Evolutionary conservation across 192 early-diverging fungal genomes (phyloP), one percentile per base, ranked within the genome.

Genomic region (Diversispora epigaea): DNA sequence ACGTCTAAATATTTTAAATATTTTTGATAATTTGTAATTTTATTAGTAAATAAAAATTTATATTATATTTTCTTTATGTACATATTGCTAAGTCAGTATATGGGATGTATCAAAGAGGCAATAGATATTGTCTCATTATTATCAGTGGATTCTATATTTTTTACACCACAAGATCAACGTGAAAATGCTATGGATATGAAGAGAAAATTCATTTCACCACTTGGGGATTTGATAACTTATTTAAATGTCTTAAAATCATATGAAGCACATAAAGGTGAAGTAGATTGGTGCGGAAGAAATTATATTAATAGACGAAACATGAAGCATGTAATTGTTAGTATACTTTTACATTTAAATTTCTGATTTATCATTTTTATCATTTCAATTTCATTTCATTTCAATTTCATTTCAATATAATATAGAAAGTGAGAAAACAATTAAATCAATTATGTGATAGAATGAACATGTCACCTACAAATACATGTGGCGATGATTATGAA

Each of bases 161-260:
- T 89, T 58, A 84, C 90, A 5, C 96, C 98, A 4, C 83, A 89
- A n/a, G 90, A 95, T 80, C 92, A 92, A 77, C 89, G 95, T 45
- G 95, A 97, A 47, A 86, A 94, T 67, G 93, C 92, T 15, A 85
- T 88, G 40, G 90, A 90, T 12, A 92, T 93, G 15, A 92, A 91
- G 65, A 84, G 87, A 71, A 88, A 91, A 62, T 99, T 99, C 77
- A 74, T 90, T 10, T 91, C 88, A 46, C 85, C 86, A 41, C 93
- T 96, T 46, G 98, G 98, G 66, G 96, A 99, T 82, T 96, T 96
- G 66, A 73, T 99, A 32, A 99, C 98, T 2, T 86, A 93, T 11
- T 78, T 97, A 55, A 97, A 96, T 75, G 91, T 96, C 3, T 77
- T 94, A 47, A 84, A 88, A 15, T 91, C 88, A 5, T 98, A 93